A percentile compares a stretch with the other conserved stretches of the same genome.
phyloP scores from a whole-genome alignment of 768 basidiomycete genomes.

The Auricularia cornea region DNA sequence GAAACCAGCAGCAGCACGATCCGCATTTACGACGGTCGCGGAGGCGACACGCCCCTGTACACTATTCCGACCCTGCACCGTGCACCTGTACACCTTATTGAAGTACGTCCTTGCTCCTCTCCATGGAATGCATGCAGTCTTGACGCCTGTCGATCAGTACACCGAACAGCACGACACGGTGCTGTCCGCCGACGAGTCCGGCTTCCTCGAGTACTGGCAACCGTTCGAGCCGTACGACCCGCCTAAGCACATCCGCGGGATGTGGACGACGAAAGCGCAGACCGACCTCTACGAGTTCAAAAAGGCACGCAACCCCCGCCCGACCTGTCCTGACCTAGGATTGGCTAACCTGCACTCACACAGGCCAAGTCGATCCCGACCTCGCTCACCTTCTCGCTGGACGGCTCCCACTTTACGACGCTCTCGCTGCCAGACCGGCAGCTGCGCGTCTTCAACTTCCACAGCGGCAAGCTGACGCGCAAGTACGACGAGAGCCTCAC shows the following conservation, averaged over 20 bases:
- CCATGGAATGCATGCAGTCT: no score
- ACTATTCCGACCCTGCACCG: slow-evolving; percentile 73
- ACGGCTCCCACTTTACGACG: slow-evolving; percentile 82
- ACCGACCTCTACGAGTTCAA: slow-evolving; percentile 98
- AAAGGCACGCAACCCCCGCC: slow-evolving; percentile 50
- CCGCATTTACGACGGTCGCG: slow-evolving; percentile 87
- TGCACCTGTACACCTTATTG: slow-evolving; percentile 84
- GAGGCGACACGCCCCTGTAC: slow-evolving; percentile 68
- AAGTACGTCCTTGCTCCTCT: slow-evolving; percentile 42
- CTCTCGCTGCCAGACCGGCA: slow-evolving; percentile 92
- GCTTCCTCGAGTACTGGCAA: slow-evolving; percentile 95
- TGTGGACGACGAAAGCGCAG: slow-evolving; percentile 87
- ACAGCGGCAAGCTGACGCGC: slow-evolving; percentile 79
- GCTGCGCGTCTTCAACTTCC: slow-evolving; percentile 88
- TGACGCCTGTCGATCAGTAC: no score
- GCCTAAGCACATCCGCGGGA: slow-evolving; percentile 64
- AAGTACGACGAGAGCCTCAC: slow-evolving; percentile 92
- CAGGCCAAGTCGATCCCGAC: slow-evolving; percentile 90
- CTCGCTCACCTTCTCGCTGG: slow-evolving; percentile 85
- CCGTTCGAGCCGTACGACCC: slow-evolving; percentile 81
- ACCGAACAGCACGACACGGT: slow-evolving; percentile 86
- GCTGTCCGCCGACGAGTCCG: slow-evolving; percentile 87
- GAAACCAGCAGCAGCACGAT: slow-evolving; percentile 69
- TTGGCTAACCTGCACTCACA: background rate
- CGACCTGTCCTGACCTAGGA: background rate